Evolutionary conservation across 768 basidiomycete species (phyloP), one percentile per base, ranked within the genome.

Genomic region (Infundibulicybe gibba): DNA sequence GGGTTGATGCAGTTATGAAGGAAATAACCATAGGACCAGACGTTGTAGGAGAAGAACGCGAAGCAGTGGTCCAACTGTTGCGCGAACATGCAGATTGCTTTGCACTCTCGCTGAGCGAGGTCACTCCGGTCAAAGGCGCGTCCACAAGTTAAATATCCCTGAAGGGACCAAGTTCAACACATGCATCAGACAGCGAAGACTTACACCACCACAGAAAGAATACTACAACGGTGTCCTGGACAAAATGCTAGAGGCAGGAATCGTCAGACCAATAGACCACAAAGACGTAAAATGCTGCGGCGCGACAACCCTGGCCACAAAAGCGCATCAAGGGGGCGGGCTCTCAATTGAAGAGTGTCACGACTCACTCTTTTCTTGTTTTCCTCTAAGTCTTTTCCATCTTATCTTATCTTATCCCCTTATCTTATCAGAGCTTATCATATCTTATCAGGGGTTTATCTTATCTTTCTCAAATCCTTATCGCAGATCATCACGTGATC

Each of bases 131-230:
- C 4, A 6, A 14, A n/a, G 35, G 60, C 1, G 63, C 62, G 53
- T 58, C 0, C 72, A 75, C 44, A 54, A 45, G 9, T 58, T 74
- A 5, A 55, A 69, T 41, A 58, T 76, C 1, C 64, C 64, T 0
- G 33, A 50, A 9, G 59, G 53, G 5, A 41, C 53, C 0, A 53
- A 38, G 15, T 66, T 74, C 44, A 52, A 52, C 8, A 66, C 41
- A 3, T 65, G 63, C 34, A 52, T 65, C 0, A 49, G 55, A 10
- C 68, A 68, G 41, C 43, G 55, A 10, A 51, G 61, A 6, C 45
- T 65, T 1, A 66, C 62, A 0, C 57, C 56, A 20, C 55, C 61
- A 1, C 72, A 72, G 49, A 41, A 50, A 11, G 49, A 50, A 14
- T 70, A 55, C 43, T 32, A 67, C 4, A 42, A 65, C 21, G 25